A percentile compares a stretch with the other conserved stretches of the same genome.
These are phyloP conservation scores for Saccharum hybrid DNA, from an alignment of 202 grass and related monocot genomes.

Conservation along the genomic window DNA sequence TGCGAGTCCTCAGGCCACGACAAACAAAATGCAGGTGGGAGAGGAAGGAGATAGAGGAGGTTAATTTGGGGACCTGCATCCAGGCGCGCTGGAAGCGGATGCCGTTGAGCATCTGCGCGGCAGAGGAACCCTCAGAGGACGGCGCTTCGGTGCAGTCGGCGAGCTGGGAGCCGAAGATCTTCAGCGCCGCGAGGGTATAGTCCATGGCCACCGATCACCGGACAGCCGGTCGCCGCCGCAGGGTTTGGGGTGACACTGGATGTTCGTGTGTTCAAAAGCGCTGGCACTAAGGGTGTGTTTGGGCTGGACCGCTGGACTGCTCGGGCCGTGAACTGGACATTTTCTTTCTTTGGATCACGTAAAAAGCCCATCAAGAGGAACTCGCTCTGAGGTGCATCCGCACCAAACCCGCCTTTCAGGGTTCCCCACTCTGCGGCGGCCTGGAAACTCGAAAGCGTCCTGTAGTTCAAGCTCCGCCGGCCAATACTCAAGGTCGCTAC, in stretches of 20 bases:
- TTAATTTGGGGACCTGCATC: slow-evolving; percentile 60
- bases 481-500: neutral
- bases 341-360: neutral
- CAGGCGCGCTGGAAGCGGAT: slow-evolving; percentile 90
- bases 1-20: slow-evolving; percentile 33
- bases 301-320: neutral
- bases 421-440: neutral
- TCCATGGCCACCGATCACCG: slow-evolving; percentile 53
- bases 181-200: slow-evolving; percentile 77
- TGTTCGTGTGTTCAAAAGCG: neutral
- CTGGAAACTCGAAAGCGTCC: neutral
- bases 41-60: too few species aligned
- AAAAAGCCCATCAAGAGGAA: neutral
- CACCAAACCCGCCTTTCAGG: neutral
- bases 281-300: neutral
- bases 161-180: slow-evolving; percentile 73
- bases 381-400: neutral
- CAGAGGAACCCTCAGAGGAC: slow-evolving; percentile 34
- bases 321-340: neutral
- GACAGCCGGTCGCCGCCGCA: neutral
- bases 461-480: slow-evolving; percentile 16
- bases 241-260: neutral
- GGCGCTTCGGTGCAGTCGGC: slow-evolving; percentile 38
- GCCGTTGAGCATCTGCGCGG: slow-evolving; percentile 65
- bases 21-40: neutral